Base-by-base conservation (phyloP, 2,329 filamentous ascomycete species). In the Diaporthe longicolla region DNA sequence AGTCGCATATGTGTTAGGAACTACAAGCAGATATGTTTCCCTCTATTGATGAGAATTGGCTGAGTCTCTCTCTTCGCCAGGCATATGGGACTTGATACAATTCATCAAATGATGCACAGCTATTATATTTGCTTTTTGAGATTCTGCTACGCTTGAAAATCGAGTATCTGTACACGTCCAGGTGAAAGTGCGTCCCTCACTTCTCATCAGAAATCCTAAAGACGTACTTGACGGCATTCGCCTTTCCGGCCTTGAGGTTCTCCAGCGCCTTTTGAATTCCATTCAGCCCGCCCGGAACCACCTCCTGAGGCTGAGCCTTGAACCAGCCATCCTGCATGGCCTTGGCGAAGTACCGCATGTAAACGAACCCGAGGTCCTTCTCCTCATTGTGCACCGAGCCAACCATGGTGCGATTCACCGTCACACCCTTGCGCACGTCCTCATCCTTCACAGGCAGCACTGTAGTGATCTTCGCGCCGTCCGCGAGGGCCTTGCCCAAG, bases 141-240 rank as follows among this genome's bases (percentile, higher is more conserved):
- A 24, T n/a, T 43, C 17, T 13, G 21, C 19, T 17, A 10, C 15
- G 50, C 50, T 32, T 29, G 6, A 8, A 40, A 13, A n/a, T 11
- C 8, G 4, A 45, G 8, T 10, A 1, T 32, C 29, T 32, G 29
- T 32, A 4, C 29, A 32, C 7, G 4, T 32, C 5, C 29, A 7
- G 5, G 29, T n/a, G 29, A 1, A 32, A 32, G 3, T 52, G 15
- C 2, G 40, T 21, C 17, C 29, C 29, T 71, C 32, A 75, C 21
- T 80, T 78, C 6, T 81, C 82, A 11, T 83, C 82, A 7, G 74
- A 77, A 74, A 83, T 80, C 26, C 79, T 84, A 78, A 90, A 89
- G 0, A 93, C 88, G 83, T 92, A 93, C 82, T 93, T 93, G 0
- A 89, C 84, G 1, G 86, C 91, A 78, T 88, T 91, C 29, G 89